phyloP scores from a whole-genome alignment of 2,329 filamentous ascomycete genomes.

The Ophiostoma sp. region DNA sequence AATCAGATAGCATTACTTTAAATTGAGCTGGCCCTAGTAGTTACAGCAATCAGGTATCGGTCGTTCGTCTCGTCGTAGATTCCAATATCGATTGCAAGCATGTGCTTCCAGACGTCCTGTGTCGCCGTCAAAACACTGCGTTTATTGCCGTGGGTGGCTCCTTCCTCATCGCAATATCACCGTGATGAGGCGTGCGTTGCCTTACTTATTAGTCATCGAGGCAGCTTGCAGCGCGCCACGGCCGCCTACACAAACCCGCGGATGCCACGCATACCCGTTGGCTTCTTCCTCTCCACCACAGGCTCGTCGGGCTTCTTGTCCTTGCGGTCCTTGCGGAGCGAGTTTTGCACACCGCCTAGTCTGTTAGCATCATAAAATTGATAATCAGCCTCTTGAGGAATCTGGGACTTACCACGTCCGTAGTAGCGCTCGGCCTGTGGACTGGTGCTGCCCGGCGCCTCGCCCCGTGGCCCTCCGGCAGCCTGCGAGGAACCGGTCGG shows the following conservation, averaged over 20 bases:
- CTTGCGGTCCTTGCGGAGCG: slow-evolving; percentile 46
- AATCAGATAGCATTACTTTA: too few species aligned
- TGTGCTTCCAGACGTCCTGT: slow-evolving; percentile 7
- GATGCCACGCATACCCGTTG: slow-evolving; percentile 36
- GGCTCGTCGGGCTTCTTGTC: slow-evolving; percentile 45
- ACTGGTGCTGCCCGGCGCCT: slow-evolving; percentile 35
- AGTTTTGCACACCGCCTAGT: slow-evolving; percentile 45
- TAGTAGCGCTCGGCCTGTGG: slow-evolving; percentile 38
- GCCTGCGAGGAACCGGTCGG: background rate
- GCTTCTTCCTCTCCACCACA: slow-evolving; percentile 39
- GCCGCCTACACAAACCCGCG: slow-evolving; percentile 33
- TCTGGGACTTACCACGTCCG: slow-evolving; percentile 43
- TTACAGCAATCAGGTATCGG: too few species aligned
- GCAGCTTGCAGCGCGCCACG: too few species aligned
- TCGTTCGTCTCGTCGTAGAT: background rate
- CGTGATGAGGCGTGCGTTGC: background rate
- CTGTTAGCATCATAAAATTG: background rate
- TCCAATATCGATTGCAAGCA: background rate
- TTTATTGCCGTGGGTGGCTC: background rate
- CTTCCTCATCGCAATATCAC: background rate
- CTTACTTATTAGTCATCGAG: background rate
- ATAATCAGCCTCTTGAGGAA: too few species aligned
- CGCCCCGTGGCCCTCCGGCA: slow-evolving; percentile 14
- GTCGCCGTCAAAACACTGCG: background rate
- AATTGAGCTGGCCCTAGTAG: too few species aligned